These are phyloP conservation scores for Sequoiadendron giganteum DNA, from an alignment of 75 land plant genomes.

Conservation along the genomic window DNA sequence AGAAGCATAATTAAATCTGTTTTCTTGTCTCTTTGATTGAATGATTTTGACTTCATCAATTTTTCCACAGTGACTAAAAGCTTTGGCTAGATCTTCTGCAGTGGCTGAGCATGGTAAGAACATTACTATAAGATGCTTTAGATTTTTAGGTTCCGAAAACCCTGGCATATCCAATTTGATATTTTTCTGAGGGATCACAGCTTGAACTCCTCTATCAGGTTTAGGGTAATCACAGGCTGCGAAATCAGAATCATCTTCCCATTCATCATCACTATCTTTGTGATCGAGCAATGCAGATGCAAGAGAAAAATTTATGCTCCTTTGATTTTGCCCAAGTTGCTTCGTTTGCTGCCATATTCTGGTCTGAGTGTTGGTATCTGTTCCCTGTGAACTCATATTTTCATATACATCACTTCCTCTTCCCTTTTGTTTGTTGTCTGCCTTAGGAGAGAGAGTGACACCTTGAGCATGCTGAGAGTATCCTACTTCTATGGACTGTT, in stretches of 20 bases:
- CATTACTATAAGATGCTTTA: background rate
- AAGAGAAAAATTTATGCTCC: background rate
- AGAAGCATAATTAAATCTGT: background rate
- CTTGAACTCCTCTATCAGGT: background rate
- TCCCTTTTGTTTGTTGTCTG: background rate
- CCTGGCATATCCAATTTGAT: background rate
- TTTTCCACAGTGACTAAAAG: background rate
- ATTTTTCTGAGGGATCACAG: background rate
- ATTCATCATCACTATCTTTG: slow-evolving; percentile 3
- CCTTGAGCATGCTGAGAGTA: background rate
- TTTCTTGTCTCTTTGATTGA: slow-evolving; percentile 1
- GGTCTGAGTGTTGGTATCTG: background rate
- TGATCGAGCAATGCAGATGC: too few species aligned
- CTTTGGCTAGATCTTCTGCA: background rate
- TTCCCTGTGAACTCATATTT: background rate
- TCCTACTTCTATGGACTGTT: background rate
- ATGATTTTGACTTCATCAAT: background rate
- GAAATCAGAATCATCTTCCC: slow-evolving; percentile 8
- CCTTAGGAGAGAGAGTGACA: background rate
- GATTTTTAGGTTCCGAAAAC: background rate
- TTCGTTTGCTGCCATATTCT: background rate
- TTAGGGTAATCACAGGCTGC: background rate
- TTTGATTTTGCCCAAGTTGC: background rate
- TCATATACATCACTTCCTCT: background rate
- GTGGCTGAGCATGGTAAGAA: slow-evolving; percentile 7